A percentile compares a stretch with the other conserved stretches of the same genome.
Conservation (phyloP, 352 stramenopile species). For the Aphanomyces euteiches region DNA sequence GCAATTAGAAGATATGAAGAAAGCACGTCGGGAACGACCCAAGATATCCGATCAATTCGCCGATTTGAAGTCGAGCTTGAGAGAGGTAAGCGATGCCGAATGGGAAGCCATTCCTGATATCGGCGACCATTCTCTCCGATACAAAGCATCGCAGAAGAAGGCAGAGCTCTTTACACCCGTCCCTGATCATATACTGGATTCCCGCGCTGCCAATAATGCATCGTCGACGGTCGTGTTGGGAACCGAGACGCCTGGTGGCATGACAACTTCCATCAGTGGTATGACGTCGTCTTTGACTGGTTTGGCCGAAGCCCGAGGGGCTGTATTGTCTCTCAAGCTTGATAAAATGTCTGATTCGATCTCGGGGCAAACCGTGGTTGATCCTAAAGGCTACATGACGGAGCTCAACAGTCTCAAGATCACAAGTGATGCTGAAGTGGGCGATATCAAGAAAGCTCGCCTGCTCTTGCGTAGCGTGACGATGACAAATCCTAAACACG, state of each 20-base stretch:
- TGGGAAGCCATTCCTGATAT: constrained; percentile 97
- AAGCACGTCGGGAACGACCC: constrained; percentile 74
- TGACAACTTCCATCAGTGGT: constrained; percentile 52
- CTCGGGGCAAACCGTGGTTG: constrained; percentile 94
- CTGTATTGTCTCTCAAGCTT: constrained; percentile 93
- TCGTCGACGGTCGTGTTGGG: constrained; percentile 41
- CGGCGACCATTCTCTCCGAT: constrained; percentile 93
- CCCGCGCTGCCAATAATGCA: constrained; percentile 36
- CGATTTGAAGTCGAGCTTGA: constrained; percentile 94
- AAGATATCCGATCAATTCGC: constrained; percentile 97
- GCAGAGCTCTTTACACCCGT: constrained; percentile 95
- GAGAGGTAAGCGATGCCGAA: constrained; percentile 88
- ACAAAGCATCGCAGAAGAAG: constrained; percentile 87
- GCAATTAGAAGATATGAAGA: constrained; percentile 84
- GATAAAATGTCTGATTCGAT: constrained; percentile 97
- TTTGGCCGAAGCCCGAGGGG: constrained; percentile 88
- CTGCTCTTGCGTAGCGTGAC: constrained; percentile 95
- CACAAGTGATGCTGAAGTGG: constrained; percentile 91
- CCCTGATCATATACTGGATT: constrained; percentile 90
- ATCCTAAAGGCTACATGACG: constrained; percentile 98
- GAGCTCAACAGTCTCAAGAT: constrained; percentile 94
- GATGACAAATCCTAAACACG: constrained; percentile 98
- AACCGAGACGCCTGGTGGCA: constrained; percentile 49
- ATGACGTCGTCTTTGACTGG: constrained; percentile 78
- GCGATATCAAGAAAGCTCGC: constrained; percentile 98